Evolutionary conservation across 2,329 filamentous ascomycete species (phyloP), one percentile per base, ranked within the genome.

Genomic region (Mycocentrospora acerina): DNA sequence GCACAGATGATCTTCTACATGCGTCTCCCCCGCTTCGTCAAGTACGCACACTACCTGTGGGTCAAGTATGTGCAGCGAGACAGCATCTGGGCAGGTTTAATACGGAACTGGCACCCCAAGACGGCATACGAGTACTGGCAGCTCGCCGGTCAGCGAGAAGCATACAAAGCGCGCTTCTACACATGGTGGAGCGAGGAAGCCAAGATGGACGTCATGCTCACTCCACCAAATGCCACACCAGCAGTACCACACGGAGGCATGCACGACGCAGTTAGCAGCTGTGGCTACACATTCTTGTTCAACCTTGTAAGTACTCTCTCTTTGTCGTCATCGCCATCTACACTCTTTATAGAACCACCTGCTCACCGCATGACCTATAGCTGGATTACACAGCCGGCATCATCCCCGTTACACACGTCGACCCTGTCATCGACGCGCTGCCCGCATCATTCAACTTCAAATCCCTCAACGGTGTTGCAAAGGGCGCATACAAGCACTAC

Each of bases 221-320:
- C 86, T 8, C 86, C 87, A n/a, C 89, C 85, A 0, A 95, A 96
- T 64, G 89, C 90, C 0, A 95, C 89, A 0, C 90, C 90, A 1
- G 90, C 90, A 1, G 80, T 95, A 3, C 90, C 90, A 1, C 90
- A 95, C 62, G 81, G 83, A 31, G 90, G 82, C 0, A 96, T 95
- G 89, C 80, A 81, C 51, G 83, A 91, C 55, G 88, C 88, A 3
- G 82, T 93, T 29, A 86, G 85, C 46, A 88, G 84, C 51, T 96
- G 90, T 57, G 90, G 89, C 1, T 96, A 97, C 61, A 96, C 90
- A 0, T 95, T 96, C 63, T 69, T 95, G 39, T 97, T 93, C 72
- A 96, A 96, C 57, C 51, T 96, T 58, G 84, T 87, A 71, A 68
- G 80, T 71, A 6, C 12, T 9, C 4, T 9, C 28, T n/a, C 3